Base-by-base conservation (phyloP, 805 yeast genomes). In the Barnettozyma sp. region DNA sequence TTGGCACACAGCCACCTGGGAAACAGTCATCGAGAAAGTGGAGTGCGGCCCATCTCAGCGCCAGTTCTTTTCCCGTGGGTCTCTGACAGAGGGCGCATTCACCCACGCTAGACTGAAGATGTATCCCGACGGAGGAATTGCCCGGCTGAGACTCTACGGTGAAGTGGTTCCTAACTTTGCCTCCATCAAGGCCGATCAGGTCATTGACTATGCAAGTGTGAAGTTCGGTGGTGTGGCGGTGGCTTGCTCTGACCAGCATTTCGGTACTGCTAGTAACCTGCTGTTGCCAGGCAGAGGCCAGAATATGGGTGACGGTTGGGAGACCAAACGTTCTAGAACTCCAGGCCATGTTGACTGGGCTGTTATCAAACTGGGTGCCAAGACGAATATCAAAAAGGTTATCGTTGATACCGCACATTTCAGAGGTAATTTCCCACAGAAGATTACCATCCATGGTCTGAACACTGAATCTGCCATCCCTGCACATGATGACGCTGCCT, bases 221-320 rank as follows among this genome's bases (percentile, higher is more conserved):
- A 62, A 76, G 35, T 76, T 79, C 54, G 98, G 98, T 42, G 97
- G 95, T 44, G 88, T 86, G 23, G 90, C 90, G 18, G 76, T 85
- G 26, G 66, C 76, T 10, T 76, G 73, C 49, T 81, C 94, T 2
- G 96, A 92, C 63, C 95, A 90, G 64, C 97, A 88, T 62, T 90
- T 90, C 54, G 94, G 96, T 25, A 73, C 90, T 30, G 94, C 88
- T 25, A 94, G 84, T 58, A 90, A 90, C 63, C 65, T 90, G 43
- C 63, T 90, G 39, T 66, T 90, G 37, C 97, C 97, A 2, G 97
- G 97, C 12, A 76, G 97, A 42, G 98, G 98, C 35, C 74, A 71
- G 50, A 96, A 90, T 59, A 90, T 90, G 97, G 76, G 92, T 34
- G 97, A 92, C 55, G 98, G 98, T 11, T 90, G 98, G 98, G 98